phyloP scores from a whole-genome alignment of 1,284 basidiomycete genomes.

The Puccinia novopanici region DNA sequence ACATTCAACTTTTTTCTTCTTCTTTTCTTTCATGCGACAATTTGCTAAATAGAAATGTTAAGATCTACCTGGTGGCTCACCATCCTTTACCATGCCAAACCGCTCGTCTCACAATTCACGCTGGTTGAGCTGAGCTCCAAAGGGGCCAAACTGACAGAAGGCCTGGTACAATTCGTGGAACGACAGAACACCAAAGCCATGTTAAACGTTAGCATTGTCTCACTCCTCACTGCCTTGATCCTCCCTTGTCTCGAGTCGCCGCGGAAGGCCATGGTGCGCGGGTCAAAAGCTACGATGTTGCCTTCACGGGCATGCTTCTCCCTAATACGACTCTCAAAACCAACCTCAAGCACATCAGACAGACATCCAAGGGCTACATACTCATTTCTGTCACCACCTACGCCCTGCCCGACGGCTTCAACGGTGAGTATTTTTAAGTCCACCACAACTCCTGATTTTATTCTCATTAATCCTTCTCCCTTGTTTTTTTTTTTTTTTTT shows the following conservation, averaged over 20 bases:
- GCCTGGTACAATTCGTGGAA: conserved; percentile 11
- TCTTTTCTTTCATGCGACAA: no score
- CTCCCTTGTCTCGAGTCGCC: conserved; percentile 68
- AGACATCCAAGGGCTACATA: conserved; percentile 84
- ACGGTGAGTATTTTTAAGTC: no score
- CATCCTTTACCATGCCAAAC: conserved; percentile 35
- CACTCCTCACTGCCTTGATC: background rate
- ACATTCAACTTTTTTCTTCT: no score
- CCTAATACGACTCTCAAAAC: conserved; percentile 85
- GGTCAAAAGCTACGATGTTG: conserved; percentile 84
- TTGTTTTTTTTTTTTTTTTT: no score
- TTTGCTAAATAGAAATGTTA: conserved; percentile 30
- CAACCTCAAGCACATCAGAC: conserved; percentile 83
- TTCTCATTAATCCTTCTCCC: no score
- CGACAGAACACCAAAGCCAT: conserved; percentile 21
- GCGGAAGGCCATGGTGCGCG: conserved; percentile 89
- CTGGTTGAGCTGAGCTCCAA: background rate
- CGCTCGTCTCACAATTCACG: conserved; percentile 9
- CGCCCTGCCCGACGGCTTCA: conserved; percentile 79
- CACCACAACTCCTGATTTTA: no score
- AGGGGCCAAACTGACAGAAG: background rate
- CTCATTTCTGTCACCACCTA: conserved; percentile 85
- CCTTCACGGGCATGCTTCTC: conserved; percentile 96
- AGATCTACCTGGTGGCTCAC: conserved; percentile 31
- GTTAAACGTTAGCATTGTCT: conserved; percentile 31